Evolutionary conservation across 495 filamentous ascomycete species (phyloP).

Genomic region (Neurospora sublineolata): DNA sequence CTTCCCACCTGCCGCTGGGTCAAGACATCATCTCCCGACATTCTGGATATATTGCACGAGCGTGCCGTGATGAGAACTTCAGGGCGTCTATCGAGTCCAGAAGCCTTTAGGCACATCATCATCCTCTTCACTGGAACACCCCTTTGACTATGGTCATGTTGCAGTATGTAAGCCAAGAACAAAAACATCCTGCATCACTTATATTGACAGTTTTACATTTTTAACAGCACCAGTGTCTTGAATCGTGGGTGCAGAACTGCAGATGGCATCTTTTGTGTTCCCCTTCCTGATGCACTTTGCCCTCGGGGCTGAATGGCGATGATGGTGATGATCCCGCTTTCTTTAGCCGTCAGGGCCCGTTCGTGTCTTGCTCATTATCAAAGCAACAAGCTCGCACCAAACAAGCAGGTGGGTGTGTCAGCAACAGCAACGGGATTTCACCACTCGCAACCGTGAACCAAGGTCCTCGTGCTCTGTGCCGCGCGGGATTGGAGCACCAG

Average conservation of each 20-base stretch:
- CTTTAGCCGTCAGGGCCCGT: neutral
- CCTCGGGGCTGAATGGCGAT: neutral
- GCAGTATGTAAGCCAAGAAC: neutral
- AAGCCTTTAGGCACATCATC: neutral
- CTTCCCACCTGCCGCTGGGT: neutral
- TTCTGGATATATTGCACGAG: neutral
- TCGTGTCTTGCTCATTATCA: neutral
- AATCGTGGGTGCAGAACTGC: neutral
- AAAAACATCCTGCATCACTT: neutral
- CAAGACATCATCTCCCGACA: neutral
- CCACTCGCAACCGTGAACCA: neutral
- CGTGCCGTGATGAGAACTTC: neutral
- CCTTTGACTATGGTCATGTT: neutral
- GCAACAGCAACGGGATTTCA: neutral
- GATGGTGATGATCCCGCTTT: neutral
- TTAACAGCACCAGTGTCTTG: neutral
- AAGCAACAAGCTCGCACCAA: neutral
- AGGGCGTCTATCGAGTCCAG: neutral
- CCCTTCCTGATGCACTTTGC: neutral
- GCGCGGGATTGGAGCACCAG: neutral
- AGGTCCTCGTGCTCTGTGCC: neutral
- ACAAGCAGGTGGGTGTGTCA: neutral
- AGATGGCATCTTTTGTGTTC: neutral
- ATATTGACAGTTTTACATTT: neutral
- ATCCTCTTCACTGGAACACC: neutral